Evolutionary conservation across 2,329 filamentous ascomycete genomes (phyloP).

Genomic region (Alternaria ethzedia): DNA sequence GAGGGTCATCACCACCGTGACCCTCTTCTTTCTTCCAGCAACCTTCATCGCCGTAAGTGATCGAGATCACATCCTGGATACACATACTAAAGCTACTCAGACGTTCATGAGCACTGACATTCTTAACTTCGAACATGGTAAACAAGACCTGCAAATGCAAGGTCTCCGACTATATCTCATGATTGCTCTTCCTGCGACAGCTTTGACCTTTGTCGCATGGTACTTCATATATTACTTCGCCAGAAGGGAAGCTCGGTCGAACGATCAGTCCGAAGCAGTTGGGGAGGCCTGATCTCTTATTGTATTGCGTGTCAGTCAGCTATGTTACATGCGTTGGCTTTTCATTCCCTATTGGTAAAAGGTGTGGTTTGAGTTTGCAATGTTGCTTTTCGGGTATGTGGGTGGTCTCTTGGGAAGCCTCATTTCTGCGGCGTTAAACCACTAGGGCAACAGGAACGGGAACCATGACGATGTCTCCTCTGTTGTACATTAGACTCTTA

Average conservation of each 20-base stretch:
- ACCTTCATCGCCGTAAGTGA: conserved; percentile 52
- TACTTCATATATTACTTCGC: conserved; percentile 41
- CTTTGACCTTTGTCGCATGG: conserved; percentile 45
- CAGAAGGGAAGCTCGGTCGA: conserved; percentile 8
- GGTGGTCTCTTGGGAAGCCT: too few species aligned
- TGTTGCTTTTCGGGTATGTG: too few species aligned
- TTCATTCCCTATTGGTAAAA: too few species aligned
- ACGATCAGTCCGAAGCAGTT: neutral
- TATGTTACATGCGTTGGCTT: too few species aligned
- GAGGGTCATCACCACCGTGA: conserved; percentile 52
- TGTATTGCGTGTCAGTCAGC: too few species aligned
- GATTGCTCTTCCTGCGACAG: conserved; percentile 46
- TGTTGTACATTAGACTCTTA: too few species aligned
- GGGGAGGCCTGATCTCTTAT: neutral
- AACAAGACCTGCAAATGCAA: conserved; percentile 15
- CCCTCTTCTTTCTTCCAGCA: conserved; percentile 52
- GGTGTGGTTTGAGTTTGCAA: too few species aligned
- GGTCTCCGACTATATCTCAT: conserved; percentile 40
- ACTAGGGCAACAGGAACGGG: too few species aligned
- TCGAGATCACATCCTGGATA: too few species aligned
- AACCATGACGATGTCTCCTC: too few species aligned
- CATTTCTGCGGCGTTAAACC: too few species aligned
- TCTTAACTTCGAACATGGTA: conserved; percentile 28
- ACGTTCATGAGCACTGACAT: conserved; percentile 52
- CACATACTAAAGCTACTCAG: too few species aligned